Conservation (phyloP, 1,139 yeast genomes). For the Hansenula lynferdii region DNA sequence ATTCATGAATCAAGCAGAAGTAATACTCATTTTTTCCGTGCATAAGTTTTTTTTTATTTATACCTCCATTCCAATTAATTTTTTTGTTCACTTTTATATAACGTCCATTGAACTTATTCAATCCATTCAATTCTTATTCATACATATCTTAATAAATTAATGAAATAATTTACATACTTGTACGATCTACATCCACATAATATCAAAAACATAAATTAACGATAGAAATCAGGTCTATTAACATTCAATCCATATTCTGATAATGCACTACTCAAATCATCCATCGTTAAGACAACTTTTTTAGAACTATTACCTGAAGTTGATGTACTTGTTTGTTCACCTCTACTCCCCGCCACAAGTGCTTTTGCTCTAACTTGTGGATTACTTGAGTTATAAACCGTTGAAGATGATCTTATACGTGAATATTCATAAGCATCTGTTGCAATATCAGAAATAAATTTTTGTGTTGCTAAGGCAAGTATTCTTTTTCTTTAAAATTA, state of each 20-base stretch:
- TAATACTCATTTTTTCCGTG: slow-evolving; percentile 24
- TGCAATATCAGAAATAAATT: slow-evolving; percentile 90
- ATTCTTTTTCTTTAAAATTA: slow-evolving; percentile 49
- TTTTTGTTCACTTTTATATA: background rate
- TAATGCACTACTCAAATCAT: slow-evolving; percentile 80
- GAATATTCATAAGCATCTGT: slow-evolving; percentile 96
- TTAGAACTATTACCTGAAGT: slow-evolving; percentile 60
- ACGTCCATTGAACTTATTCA: no score
- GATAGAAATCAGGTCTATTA: slow-evolving; percentile 88
- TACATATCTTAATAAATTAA: no score
- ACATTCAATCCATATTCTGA: slow-evolving; percentile 92
- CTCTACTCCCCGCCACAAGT: slow-evolving; percentile 63
- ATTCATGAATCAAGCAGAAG: slow-evolving; percentile 21
- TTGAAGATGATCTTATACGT: slow-evolving; percentile 77
- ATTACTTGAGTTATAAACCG: slow-evolving; percentile 78
- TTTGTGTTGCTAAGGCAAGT: slow-evolving; percentile 92
- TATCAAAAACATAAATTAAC: slow-evolving; percentile 32
- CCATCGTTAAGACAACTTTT: slow-evolving; percentile 80
- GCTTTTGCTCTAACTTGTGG: slow-evolving; percentile 87
- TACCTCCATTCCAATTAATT: background rate
- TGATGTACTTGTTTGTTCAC: slow-evolving; percentile 26
- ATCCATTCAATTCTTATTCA: no score
- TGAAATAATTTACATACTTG: no score
- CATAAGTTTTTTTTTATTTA: background rate
- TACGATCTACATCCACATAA: background rate